Percentiles rank a stretch among this genome's conserved stretches.
phyloP scores from a whole-genome alignment of 2,329 filamentous ascomycete species.

The Ustilaginoidea virens region DNA sequence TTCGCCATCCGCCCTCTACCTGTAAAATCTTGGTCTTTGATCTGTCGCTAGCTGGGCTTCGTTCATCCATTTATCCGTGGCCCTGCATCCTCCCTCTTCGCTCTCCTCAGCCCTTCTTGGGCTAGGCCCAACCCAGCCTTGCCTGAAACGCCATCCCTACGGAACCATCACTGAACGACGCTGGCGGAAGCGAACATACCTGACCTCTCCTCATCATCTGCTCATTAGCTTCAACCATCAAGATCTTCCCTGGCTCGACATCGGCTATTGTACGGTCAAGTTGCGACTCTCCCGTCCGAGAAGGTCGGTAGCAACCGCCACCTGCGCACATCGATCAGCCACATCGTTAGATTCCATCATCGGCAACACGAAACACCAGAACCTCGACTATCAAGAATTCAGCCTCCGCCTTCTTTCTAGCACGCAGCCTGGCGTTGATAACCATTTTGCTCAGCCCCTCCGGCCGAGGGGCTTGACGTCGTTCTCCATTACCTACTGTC shows the following conservation, averaged over 20 bases:
- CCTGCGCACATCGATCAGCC: constrained; percentile 5
- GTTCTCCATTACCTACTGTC: too few species aligned
- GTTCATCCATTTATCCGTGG: too few species aligned
- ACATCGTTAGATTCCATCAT: too few species aligned
- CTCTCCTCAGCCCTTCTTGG: constrained; percentile 2
- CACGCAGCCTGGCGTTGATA: constrained; percentile 4
- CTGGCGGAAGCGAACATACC: constrained; percentile 5
- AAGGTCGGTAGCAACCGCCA: too few species aligned
- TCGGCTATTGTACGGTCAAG: too few species aligned
- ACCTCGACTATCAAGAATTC: constrained; percentile 1
- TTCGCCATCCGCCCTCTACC: too few species aligned
- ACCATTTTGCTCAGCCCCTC: constrained; percentile 4
- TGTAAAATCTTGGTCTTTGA: too few species aligned
- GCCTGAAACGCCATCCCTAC: constrained; percentile 12
- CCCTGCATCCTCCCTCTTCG: constrained; percentile 3
- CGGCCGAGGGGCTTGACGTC: constrained; percentile 6
- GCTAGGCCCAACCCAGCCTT: constrained; percentile 7
- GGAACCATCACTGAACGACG: too few species aligned
- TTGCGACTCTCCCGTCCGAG: too few species aligned
- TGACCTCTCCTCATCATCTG: constrained; percentile 3
- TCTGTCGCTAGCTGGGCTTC: neutral
- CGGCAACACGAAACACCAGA: too few species aligned
- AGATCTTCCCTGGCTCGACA: too few species aligned
- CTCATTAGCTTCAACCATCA: constrained; percentile 5
- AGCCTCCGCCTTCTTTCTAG: neutral